phyloP scores from a whole-genome alignment of 371 early-diverging fungal species.

The Mucor saturninus region DNA sequence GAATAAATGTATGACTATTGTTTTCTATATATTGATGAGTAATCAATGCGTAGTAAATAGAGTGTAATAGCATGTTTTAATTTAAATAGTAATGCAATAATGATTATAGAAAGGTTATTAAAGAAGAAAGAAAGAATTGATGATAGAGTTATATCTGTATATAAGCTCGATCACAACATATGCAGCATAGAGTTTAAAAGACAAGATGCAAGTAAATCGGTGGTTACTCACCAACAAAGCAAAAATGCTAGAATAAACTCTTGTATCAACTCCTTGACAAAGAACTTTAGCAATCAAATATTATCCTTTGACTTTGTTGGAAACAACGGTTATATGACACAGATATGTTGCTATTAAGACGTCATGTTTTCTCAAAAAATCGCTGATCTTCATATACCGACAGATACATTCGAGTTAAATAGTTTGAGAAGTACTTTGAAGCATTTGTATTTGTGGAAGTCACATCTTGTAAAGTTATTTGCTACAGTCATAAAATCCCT shows the following conservation, averaged over 20 bases:
- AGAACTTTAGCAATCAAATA: constrained; percentile 16
- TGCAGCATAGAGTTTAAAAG: constrained; percentile 25
- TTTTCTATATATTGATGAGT: no score
- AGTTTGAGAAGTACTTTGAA: constrained; percentile 19
- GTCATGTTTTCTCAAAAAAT: constrained; percentile 20
- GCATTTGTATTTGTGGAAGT: constrained; percentile 21
- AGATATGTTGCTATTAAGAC: constrained; percentile 18
- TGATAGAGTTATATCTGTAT: no score
- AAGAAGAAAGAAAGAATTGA: no score
- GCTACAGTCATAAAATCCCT: constrained; percentile 16
- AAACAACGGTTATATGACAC: constrained; percentile 21
- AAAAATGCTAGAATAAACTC: constrained; percentile 25
- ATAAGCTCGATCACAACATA: no score
- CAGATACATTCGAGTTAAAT: constrained; percentile 16
- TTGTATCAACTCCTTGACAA: constrained; percentile 20
- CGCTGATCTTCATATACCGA: constrained; percentile 10
- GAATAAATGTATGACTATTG: no score
- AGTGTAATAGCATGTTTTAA: no score
- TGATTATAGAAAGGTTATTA: no score
- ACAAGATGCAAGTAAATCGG: constrained; percentile 21
- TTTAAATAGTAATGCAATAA: no score
- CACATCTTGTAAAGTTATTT: constrained; percentile 12
- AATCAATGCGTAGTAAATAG: no score
- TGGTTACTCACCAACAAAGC: constrained; percentile 17
- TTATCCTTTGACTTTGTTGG: constrained; percentile 24